Evolutionary conservation across 1,284 basidiomycete species (phyloP).

Genomic region (Golubevia pallescens): DNA sequence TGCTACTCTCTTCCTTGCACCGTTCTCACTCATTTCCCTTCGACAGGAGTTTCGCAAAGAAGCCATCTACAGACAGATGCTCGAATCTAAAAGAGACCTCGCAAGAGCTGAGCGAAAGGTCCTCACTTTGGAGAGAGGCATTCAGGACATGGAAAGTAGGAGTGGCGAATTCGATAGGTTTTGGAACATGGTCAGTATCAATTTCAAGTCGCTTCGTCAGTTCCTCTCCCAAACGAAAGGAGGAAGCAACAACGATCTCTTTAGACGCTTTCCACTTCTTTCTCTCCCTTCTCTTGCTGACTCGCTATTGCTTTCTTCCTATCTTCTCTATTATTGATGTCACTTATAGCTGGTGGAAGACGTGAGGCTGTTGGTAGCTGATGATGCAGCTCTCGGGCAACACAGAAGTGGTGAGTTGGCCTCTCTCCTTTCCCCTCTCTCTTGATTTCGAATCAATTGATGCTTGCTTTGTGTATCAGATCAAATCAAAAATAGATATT

Average conservation of each 20-base stretch:
- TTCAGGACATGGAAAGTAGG: constrained; percentile 21
- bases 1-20: constrained; percentile 2
- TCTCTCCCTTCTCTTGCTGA: no score
- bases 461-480: background rate
- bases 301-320: background rate
- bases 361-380: constrained; percentile 9
- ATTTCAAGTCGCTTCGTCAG: no score
- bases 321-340: background rate
- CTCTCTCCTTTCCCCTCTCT: background rate
- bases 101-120: constrained; percentile 24
- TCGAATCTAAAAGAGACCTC: constrained; percentile 37
- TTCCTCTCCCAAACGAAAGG: background rate
- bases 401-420: constrained; percentile 11
- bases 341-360: constrained; percentile 18
- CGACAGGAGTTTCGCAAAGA: constrained; percentile 49
- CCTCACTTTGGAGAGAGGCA: constrained; percentile 21
- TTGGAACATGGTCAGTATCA: constrained; percentile 29
- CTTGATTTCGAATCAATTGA: background rate
- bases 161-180: constrained; percentile 20
- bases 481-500: no score
- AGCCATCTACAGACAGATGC: constrained; percentile 51
- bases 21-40: no score
- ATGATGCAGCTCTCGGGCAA: constrained; percentile 8
- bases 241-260: background rate
- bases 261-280: background rate